Percentiles rank a stretch among this genome's conserved stretches.
Evolutionary conservation across 148 eudicot genomes (phyloP).

Genomic region (Beta vulgaris): DNA sequence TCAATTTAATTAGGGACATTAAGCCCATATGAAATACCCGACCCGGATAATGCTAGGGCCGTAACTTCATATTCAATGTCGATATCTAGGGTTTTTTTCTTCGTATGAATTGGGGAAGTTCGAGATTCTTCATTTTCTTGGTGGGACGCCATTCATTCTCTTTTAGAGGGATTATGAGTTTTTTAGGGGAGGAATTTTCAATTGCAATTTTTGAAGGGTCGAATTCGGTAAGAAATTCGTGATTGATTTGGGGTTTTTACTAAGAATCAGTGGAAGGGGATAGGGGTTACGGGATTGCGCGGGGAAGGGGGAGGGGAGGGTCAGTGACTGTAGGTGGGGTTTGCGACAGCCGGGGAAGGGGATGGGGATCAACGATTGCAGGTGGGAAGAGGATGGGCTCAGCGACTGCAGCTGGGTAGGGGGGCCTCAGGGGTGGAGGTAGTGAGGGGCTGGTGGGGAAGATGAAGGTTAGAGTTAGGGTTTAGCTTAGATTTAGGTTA

Average conservation of each 20-base stretch:
- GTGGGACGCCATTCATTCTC: slow-evolving; percentile 55
- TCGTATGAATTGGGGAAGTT: slow-evolving; percentile 38
- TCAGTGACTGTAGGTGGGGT: too few relatives aligned
- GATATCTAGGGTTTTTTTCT: slow-evolving; percentile 35
- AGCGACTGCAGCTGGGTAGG: too few relatives aligned
- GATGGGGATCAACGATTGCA: too few relatives aligned
- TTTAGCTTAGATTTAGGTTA: too few relatives aligned
- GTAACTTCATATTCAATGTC: slow-evolving; percentile 22
- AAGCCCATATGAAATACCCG: slow-evolving; percentile 52
- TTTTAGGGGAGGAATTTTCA: slow-evolving; percentile 10
- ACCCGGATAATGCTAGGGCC: slow-evolving; percentile 14
- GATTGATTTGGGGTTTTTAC: slow-evolving; percentile 1
- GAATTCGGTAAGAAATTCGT: slow-evolving; percentile 56
- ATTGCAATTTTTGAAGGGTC: slow-evolving; percentile 40
- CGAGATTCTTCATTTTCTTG: slow-evolving; percentile 66
- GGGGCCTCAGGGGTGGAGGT: too few relatives aligned
- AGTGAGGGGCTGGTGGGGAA: too few relatives aligned
- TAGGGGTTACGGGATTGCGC: too few relatives aligned
- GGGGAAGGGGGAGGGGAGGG: too few relatives aligned
- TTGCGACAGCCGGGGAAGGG: too few relatives aligned
- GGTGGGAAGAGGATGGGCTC: too few relatives aligned
- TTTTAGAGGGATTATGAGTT: slow-evolving; percentile 51
- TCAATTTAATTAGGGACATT: slow-evolving; percentile 39
- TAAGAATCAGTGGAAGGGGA: slow-evolving; percentile 16
- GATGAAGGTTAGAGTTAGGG: too few relatives aligned